A percentile compares a stretch with the other conserved stretches of the same genome.
These are phyloP conservation scores for Candida hispaniensis DNA, from an alignment of 805 yeast genomes.

Conservation along the genomic window DNA sequence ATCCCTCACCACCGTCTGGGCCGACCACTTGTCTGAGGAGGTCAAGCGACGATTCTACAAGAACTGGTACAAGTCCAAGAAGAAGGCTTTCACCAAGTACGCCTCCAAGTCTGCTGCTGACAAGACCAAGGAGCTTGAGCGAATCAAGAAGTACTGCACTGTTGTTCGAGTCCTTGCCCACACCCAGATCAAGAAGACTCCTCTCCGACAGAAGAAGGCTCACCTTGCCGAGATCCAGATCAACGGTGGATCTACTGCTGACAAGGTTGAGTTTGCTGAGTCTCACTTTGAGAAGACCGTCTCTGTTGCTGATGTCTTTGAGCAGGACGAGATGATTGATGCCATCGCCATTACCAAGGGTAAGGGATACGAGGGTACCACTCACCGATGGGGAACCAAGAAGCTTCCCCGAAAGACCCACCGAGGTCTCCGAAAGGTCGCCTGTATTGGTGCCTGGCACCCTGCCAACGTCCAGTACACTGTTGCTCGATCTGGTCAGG, in stretches of 20 bases:
- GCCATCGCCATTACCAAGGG: conserved; percentile 99
- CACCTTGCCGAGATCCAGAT: conserved; percentile 99
- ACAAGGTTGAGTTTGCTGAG: conserved; percentile 97
- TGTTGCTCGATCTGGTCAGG: conserved; percentile 99
- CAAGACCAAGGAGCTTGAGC: conserved; percentile 92
- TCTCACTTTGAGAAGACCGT: conserved; percentile 99
- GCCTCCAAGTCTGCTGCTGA: conserved; percentile 89
- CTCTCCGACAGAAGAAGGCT: conserved; percentile 98
- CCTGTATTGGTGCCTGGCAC: conserved; percentile 99
- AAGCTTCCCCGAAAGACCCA: conserved; percentile 99
- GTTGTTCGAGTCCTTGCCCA: conserved; percentile 99
- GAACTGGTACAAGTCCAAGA: conserved; percentile 99
- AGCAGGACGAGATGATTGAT: conserved; percentile 97
- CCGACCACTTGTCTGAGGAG: conserved; percentile 99
- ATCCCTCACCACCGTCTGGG: conserved; percentile 99
- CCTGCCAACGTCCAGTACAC: conserved; percentile 99
- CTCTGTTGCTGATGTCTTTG: conserved; percentile 89
- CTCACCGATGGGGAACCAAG: conserved; percentile 99
- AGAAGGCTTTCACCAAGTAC: conserved; percentile 99
- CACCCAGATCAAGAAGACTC: conserved; percentile 99
- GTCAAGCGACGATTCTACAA: conserved; percentile 99
- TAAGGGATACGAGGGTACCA: conserved; percentile 99
- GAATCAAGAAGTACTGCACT: conserved; percentile 96
- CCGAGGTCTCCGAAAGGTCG: conserved; percentile 99
- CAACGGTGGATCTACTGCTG: conserved; percentile 98